Base-by-base conservation (phyloP, 768 basidiomycete genomes). In the Mycena rebaudengoi region DNA sequence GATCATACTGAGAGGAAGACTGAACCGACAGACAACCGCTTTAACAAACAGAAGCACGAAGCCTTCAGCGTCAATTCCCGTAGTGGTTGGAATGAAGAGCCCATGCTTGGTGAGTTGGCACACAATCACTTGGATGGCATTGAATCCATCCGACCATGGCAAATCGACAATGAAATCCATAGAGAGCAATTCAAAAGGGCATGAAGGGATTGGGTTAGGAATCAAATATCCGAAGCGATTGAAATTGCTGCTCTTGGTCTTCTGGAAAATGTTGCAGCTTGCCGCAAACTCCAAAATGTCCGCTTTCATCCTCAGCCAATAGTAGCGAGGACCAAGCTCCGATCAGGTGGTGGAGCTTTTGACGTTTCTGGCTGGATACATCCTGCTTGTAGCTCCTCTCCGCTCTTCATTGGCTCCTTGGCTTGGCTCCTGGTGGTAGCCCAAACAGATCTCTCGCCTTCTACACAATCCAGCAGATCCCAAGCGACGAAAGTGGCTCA, bases 201-300 rank as follows among this genome's bases (percentile, higher is more conserved):
- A 65, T 72, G n/a, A 0, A 2, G 72, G 74, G 21, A 73, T 49
- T 45, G 56, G 50, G 63, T 79, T 51, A 37, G 70, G 69, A 46
- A 70, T 46, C 48, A 78, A 50, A 4, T 60, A 29, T 16, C 63
- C 63, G 13, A 44, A 62, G 8, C 43, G 43, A 8, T 11, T 44
- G 20, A 44, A 44, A 44, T 44, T 44, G 8, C 14, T 11, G 14
- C 8, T 14, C 21, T 44, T 44, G n/a, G n/a, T n/a, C n/a, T n/a
- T n/a, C n/a, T n/a, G n/a, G n/a, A n/a, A n/a, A n/a, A n/a, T n/a
- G n/a, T 44, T 20, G 20, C 43, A 44, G 20, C 12, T 12, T 8
- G 11, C 21, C 11, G 12, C 10, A 20, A 44, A 44, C 8, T 8
- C 8, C 8, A 11, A 8, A 7, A 44, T 44, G 21, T 44, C 43